phyloP scores from a whole-genome alignment of 179 eudicot genomes.

The Drosera spatulata region DNA sequence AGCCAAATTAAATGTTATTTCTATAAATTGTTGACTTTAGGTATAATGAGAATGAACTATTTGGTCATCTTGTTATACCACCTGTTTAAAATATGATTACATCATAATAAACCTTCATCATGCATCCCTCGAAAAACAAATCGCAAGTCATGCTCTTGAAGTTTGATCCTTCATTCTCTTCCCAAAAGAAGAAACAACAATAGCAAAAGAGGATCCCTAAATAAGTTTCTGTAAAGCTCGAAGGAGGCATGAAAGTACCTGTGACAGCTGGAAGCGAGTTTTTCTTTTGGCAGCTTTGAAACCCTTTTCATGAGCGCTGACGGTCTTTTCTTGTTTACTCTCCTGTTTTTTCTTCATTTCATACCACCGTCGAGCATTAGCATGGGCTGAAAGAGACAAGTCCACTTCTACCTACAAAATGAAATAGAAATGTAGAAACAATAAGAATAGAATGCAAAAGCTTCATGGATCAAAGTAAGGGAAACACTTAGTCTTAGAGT shows the following conservation, averaged over 20 bases:
- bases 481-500: background rate
- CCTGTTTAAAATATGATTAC: no score
- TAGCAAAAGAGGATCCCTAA: no score
- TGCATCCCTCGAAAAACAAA: no score
- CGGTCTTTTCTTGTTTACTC: slow-evolving; percentile 90
- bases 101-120: no score
- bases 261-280: slow-evolving; percentile 87
- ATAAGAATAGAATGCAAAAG: background rate
- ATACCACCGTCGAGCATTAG: slow-evolving; percentile 93
- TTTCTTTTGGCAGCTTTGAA: slow-evolving; percentile 98
- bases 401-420: slow-evolving; percentile 81
- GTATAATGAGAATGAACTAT: no score
- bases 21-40: no score
- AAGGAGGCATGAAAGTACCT: slow-evolving; percentile 29
- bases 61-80: no score
- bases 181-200: no score
- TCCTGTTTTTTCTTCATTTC: slow-evolving; percentile 95
- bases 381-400: slow-evolving; percentile 90
- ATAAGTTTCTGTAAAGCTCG: no score
- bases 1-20: no score
- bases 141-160: no score
- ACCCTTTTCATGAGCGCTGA: slow-evolving; percentile 95
- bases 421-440: slow-evolving; percentile 10
- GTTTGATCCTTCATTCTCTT: no score
- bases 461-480: background rate